phyloP scores from a whole-genome alignment of 495 filamentous ascomycete species.

The Entonaema liquescens region DNA sequence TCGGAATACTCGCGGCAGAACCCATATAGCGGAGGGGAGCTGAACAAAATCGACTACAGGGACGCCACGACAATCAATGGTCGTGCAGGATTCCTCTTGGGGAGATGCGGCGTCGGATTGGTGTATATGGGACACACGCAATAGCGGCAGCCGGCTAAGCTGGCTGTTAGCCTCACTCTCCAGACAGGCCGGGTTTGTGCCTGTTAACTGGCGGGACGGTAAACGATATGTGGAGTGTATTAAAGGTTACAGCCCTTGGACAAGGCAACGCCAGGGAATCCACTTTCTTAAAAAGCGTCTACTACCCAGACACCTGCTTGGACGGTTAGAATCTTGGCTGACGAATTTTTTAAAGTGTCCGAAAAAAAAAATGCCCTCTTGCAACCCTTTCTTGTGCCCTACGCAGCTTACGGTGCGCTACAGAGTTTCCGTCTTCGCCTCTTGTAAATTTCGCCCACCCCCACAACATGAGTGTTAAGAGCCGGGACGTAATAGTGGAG shows the following conservation, averaged over 20 bases:
- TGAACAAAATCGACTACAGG: conserved; percentile 34
- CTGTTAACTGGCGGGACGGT: conserved; percentile 25
- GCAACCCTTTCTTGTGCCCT: not conserved
- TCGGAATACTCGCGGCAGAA: conserved; percentile 23
- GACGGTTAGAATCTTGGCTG: conserved; percentile 25
- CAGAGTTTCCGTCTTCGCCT: conserved; percentile 21
- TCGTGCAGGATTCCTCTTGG: conserved; percentile 34
- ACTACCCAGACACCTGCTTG: conserved; percentile 34
- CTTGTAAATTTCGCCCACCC: conserved; percentile 15
- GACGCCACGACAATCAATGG: conserved; percentile 41
- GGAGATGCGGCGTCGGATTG: conserved; percentile 33
- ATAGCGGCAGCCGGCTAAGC: conserved; percentile 36
- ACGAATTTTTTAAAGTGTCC: conserved; percentile 28
- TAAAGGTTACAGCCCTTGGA: conserved; percentile 35
- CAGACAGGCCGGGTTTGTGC: conserved; percentile 27
- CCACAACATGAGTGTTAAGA: conserved; percentile 13
- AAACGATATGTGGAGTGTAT: conserved; percentile 38
- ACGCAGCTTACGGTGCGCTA: conserved; percentile 1
- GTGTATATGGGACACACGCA: conserved; percentile 35
- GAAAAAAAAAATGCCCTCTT: not conserved
- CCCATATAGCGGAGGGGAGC: conserved; percentile 14
- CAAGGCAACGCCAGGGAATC: conserved; percentile 33
- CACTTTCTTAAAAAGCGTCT: conserved; percentile 30
- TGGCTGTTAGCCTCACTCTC: conserved; percentile 43
- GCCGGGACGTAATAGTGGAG: conserved; percentile 37